Conservation (phyloP, 2,329 filamentous ascomycete species). For the Nothopassalora personata region DNA sequence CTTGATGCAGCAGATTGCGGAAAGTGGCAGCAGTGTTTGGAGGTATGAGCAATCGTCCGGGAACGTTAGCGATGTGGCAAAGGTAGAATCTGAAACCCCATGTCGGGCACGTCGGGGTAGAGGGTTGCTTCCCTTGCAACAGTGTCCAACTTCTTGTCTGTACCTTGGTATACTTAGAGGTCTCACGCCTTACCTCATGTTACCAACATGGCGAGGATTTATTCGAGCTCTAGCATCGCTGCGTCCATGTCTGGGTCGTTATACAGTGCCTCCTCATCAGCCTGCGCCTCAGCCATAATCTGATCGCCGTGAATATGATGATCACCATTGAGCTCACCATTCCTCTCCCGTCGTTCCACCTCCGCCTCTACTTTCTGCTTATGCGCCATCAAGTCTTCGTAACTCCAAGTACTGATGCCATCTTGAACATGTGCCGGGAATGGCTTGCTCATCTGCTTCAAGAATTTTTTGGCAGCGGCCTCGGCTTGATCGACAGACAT, state of each 20-base stretch:
- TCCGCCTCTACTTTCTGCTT: slow-evolving; percentile 70
- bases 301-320: slow-evolving; percentile 27
- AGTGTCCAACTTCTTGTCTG: neutral
- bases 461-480: slow-evolving; percentile 79
- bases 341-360: slow-evolving; percentile 57
- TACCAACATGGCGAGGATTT: neutral
- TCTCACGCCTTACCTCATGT: neutral
- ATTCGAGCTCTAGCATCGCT: slow-evolving; percentile 34
- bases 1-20: no score
- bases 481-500: slow-evolving; percentile 94
- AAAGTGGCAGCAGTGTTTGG: no score
- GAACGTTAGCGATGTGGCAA: neutral
- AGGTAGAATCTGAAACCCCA: neutral
- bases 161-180: neutral
- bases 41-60: no score
- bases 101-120: no score
- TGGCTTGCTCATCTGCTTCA: slow-evolving; percentile 86
- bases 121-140: no score
- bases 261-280: slow-evolving; percentile 30
- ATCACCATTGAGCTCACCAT: slow-evolving; percentile 45
- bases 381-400: slow-evolving; percentile 70
- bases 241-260: slow-evolving; percentile 34
- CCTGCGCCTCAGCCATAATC: slow-evolving; percentile 30
- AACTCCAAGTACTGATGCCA: slow-evolving; percentile 87
- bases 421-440: slow-evolving; percentile 80